phyloP scores from a whole-genome alignment of 179 eudicot species.

The Amaranthus tricolor region DNA sequence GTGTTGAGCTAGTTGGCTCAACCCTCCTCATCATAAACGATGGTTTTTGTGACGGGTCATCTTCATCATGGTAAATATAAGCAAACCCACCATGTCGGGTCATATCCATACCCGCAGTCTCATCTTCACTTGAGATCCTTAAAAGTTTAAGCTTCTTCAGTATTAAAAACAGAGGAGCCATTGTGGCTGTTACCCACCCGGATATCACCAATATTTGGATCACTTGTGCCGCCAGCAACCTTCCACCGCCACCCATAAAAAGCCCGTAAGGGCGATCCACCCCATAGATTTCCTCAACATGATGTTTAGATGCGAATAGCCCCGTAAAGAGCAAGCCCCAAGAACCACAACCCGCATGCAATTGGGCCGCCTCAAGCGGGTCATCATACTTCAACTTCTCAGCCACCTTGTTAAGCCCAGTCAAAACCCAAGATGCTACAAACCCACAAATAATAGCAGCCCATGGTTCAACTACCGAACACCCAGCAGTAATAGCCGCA shows the following conservation, averaged over 20 bases:
- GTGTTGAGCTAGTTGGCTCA: conserved; percentile 24
- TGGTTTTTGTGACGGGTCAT: conserved; percentile 24
- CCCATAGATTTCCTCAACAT: conserved; percentile 40
- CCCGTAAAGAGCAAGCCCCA: conserved; percentile 54
- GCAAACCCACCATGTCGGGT: conserved; percentile 56
- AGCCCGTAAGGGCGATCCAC: conserved; percentile 42
- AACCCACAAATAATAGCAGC: conserved; percentile 50
- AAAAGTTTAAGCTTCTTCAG: conserved; percentile 37
- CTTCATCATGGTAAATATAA: conserved; percentile 40
- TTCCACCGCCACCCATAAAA: conserved; percentile 54
- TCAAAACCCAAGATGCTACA: conserved; percentile 48
- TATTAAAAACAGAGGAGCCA: conserved; percentile 36
- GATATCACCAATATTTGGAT: conserved; percentile 36
- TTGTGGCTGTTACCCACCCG: conserved; percentile 48
- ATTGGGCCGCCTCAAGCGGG: conserved; percentile 55
- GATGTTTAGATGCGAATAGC: conserved; percentile 32
- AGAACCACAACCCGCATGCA: conserved; percentile 52
- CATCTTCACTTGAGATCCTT: conserved; percentile 38
- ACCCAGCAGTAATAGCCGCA: conserved; percentile 48
- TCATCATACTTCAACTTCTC: conserved; percentile 39
- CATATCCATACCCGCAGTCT: conserved; percentile 51
- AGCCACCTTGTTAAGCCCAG: conserved; percentile 42
- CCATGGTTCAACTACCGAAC: conserved; percentile 54
- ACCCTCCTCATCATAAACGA: conserved; percentile 25
- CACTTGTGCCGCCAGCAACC: conserved; percentile 43